Evolutionary conservation across 129 eudicot species (phyloP), one percentile per base, ranked within the genome.

Genomic region (Gnaphalium uliginosum): DNA sequence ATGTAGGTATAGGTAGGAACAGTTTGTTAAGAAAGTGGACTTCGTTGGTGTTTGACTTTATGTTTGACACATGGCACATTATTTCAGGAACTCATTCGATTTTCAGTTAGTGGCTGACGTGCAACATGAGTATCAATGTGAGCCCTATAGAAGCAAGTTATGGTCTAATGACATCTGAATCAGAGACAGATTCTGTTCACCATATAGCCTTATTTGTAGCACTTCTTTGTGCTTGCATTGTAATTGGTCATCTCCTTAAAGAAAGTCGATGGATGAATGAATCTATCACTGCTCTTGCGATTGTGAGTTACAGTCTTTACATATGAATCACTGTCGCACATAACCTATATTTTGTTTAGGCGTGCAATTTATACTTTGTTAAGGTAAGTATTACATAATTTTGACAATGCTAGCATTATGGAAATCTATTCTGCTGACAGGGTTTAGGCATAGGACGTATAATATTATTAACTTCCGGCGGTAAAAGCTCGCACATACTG

Each of bases 211-310:
- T 89, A 53, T 89, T 87, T 60, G 90, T 83, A 76, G 96, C 96
- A 21, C 88, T 89, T 56, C 89, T 89, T 51, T 87, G 92, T 73
- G 83, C 79, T 21, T 87, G 96, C 71, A 89, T 89, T 62, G 85
- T 89, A 58, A 73, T 89, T 19, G 96, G 96, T 27, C 96, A 89
- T 75, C 86, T 89, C 15, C 89, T 87, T 2, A 92, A 89, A 77
- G 92, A 89, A 81, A 87, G 87, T 61, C 81, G 81, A 18, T 89
- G 96, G 96, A 84, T 87, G 79, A 89, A 89, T 57, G 96, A 89
- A 81, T 89, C 96, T 3, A 87, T 87, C 68, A 89, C 96, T 3
- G 92, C 96, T 33, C 87, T 89, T 63, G 24, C 78, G 1, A 80
- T 89, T 37, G 96, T 89, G 73, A 89, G 96, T 75, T 59, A 25